Base-by-base conservation (phyloP, 768 basidiomycete species). In the Naematelia aurantialba region DNA sequence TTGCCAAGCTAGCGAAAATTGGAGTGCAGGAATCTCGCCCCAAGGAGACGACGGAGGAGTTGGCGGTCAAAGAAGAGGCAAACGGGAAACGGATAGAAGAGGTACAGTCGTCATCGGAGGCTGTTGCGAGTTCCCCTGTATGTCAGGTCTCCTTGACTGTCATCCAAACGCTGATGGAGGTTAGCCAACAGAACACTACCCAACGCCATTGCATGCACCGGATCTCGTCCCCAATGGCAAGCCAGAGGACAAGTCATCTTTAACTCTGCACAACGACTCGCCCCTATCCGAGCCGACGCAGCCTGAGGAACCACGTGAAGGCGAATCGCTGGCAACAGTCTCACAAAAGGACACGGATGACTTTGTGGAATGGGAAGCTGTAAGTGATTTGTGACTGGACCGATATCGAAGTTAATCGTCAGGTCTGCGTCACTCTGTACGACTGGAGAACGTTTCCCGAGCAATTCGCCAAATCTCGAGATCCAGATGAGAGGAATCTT, bases 341-440 rank as follows among this genome's bases (percentile, higher is more conserved):
- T 62, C 72, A 22, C 55, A 54, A 3, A 63, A 65, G 34, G 54
- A 68, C 0, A 66, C 68, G 5, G 66, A 61, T 19, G 66, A 61
- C 1, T 75, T 65, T 45, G 50, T 89, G 42, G 91, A 94, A 76
- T 97, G 93, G 92, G 89, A 94, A 80, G 88, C 88, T 68, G 92
- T 91, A 59, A 68, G 76, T 71, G 29, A 31, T n/a, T 26, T 44
- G 2, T 17, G 31, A 10, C 2, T 22, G 8, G 27, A 21, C 14
- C 31, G 10, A 45, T 22, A 8, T 5, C 45, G 60, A 59, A 24
- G 66, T 49, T 39, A 17, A 25, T 22, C 34, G 22, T 31, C 62
- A 93, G 91, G 84, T 93, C 63, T 91, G 89, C 68, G 84, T 86
- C 4, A 88, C 87, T 14, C 81, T 91, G 1, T 79, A 82, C 12